Base-by-base conservation (phyloP, 306 rosid species). In the Castanospermum australe region DNA sequence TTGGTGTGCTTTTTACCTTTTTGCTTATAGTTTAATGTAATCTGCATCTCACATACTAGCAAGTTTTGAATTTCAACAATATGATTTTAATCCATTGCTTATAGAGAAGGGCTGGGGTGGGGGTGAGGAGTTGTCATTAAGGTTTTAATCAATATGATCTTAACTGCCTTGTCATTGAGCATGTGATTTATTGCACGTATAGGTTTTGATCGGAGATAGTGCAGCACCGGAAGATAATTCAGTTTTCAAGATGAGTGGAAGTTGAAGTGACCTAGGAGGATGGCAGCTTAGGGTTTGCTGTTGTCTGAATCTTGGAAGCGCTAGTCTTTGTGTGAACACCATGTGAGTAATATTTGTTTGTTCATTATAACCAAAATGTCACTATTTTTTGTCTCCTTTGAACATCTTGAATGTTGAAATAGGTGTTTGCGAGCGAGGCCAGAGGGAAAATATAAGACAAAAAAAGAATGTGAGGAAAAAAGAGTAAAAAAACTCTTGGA, bases 191-290 rank as follows among this genome's bases (percentile, higher is more conserved):
- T 84, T 69, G 48, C 5, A 38, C 28, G 9, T 79, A 59, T 42
- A 91, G 98, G 93, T 88, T 84, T 88, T 87, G 93, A 89, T 57
- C 85, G 74, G 91, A 93, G 94, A 83, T 91, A 86, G 80, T 30
- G 65, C 78, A 59, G 57, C 70, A 25, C 52, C 59, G 73, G 73
- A 51, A 61, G 83, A 81, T 71, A 51, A 32, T 80, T 75, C 24
- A 42, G 35, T 52, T 38, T 64, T 67, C 42, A 28, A 50, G 77
- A 38, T 61, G 63, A 50, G 52, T 63, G 76, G 78, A 76, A 80
- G 88, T 81, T 81, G 52, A 78, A 82, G 82, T 66, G 39, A 79
- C 85, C 84, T 72, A 83, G 76, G 86, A 73, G 56, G 77, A 75
- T 78, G 82, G 63, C 18, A 62, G 63, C 78, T 18, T 8, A 68